phyloP scores from a whole-genome alignment of 83 land plant genomes.

The Thuja plicata region DNA sequence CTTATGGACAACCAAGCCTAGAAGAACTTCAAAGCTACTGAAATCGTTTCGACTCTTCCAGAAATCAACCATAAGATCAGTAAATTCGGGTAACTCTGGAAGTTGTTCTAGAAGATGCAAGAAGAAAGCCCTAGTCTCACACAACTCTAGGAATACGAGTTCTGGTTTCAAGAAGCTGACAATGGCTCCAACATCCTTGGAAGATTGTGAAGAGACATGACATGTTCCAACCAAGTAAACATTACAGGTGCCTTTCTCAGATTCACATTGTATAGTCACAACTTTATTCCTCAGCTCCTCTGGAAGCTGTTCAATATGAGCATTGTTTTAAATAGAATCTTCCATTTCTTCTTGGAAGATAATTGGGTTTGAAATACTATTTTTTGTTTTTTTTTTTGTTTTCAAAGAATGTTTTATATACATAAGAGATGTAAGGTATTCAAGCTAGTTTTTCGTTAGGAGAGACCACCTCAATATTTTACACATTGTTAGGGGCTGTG shows the following conservation, averaged over 20 bases:
- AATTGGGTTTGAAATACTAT: too few relatives aligned
- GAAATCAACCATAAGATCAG: background rate
- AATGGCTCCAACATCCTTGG: background rate
- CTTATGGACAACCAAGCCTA: background rate
- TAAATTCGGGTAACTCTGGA: background rate
- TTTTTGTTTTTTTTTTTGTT: too few relatives aligned
- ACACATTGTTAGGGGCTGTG: too few relatives aligned
- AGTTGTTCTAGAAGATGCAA: background rate
- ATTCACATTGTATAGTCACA: background rate
- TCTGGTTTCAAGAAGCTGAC: background rate
- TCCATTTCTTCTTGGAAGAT: too few relatives aligned
- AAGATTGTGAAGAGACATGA: background rate
- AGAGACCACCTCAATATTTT: too few relatives aligned
- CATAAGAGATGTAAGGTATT: too few relatives aligned
- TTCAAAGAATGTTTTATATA: too few relatives aligned
- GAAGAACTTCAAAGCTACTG: background rate
- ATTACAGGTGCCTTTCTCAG: background rate
- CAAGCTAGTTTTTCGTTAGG: too few relatives aligned
- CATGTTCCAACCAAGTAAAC: background rate
- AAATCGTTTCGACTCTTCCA: background rate
- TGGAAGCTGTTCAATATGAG: too few relatives aligned
- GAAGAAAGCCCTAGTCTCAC: background rate
- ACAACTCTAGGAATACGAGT: background rate
- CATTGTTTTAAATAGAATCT: too few relatives aligned
- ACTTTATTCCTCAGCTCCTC: too few relatives aligned